Evolutionary conservation across 495 filamentous ascomycete genomes (phyloP), one percentile per base, ranked within the genome.

Genomic region (Pyrenula massariospora): DNA sequence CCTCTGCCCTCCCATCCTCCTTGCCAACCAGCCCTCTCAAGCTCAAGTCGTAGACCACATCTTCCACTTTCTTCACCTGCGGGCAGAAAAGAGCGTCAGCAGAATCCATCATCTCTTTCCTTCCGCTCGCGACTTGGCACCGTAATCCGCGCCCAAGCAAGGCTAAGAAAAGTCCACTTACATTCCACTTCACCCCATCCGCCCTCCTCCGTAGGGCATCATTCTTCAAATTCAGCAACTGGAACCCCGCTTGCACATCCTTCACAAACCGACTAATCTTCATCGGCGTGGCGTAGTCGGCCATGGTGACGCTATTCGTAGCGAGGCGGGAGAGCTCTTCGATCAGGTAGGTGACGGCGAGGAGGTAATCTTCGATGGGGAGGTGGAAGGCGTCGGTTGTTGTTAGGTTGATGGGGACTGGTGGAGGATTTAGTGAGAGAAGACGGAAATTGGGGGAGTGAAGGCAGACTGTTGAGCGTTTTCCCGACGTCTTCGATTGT

Each of bases 141-240:
- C n/a, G n/a, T n/a, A n/a, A n/a, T n/a, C n/a, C n/a, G n/a, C n/a
- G n/a, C n/a, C n/a, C n/a, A n/a, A n/a, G n/a, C n/a, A n/a, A n/a
- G n/a, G n/a, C n/a, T n/a, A 5, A 52, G 25, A 1, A 58, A 25
- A 31, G 12, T 20, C 22, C 56, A 68, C 80, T 64, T 63, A 95
- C 88, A 58, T 85, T 85, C 59, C 97, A 98, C 76, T 98, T 98
- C 67, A 98, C 87, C 23, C 87, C 85, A 72, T 98, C 93, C 24
- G 85, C 91, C 56, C 89, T 82, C 70, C 87, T 89, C 49, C 93
- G 77, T 63, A 98, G 72, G 12, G 83, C 80, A 64, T 98, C 93
- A 65, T 98, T 98, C 80, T 97, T 98, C 57, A 98, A 71, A 65
- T 97, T 96, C 59, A 98, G 77, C 49, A 97, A 78, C 77, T 97